These are phyloP conservation scores for Heteromeles arbutifolia DNA, from an alignment of 306 rosid genomes.

Conservation along the genomic window DNA sequence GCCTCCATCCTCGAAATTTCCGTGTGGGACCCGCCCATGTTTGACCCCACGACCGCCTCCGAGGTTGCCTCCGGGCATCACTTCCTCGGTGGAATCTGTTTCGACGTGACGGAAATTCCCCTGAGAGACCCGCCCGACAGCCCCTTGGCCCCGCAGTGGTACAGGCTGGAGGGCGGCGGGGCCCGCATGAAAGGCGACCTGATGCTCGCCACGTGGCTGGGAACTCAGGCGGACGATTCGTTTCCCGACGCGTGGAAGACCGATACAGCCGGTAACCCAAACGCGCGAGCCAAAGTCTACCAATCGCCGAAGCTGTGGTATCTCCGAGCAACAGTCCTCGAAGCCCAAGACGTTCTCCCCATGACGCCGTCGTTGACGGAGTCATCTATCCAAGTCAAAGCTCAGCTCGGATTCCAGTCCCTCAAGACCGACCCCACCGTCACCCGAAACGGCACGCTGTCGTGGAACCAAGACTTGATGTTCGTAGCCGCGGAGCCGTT, in stretches of 20 bases:
- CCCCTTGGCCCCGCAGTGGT: slow-evolving; percentile 90
- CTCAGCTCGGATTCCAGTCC: slow-evolving; percentile 62
- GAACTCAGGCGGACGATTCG: slow-evolving; percentile 87
- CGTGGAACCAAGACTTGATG: slow-evolving; percentile 73
- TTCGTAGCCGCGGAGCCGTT: slow-evolving; percentile 79
- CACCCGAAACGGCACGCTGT: slow-evolving; percentile 32
- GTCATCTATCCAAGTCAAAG: slow-evolving; percentile 42
- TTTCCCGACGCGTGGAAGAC: slow-evolving; percentile 78
- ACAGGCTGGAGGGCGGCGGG: slow-evolving; percentile 63
- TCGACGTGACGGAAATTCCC: slow-evolving; percentile 66
- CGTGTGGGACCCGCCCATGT: slow-evolving; percentile 39
- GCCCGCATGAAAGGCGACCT: slow-evolving; percentile 49
- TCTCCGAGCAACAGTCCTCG: slow-evolving; percentile 58
- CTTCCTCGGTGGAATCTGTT: slow-evolving; percentile 73
- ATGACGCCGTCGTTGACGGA: slow-evolving; percentile 29
- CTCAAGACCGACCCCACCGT: slow-evolving; percentile 31
- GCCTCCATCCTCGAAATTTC: slow-evolving; percentile 62
- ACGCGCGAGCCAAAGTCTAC: slow-evolving; percentile 56
- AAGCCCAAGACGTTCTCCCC: slow-evolving; percentile 62
- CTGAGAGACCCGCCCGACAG: slow-evolving; percentile 85
- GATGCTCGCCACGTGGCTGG: slow-evolving; percentile 92
- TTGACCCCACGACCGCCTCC: neutral
- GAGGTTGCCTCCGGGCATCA: slow-evolving; percentile 22
- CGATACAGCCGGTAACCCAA: slow-evolving; percentile 29
- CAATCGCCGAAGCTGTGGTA: slow-evolving; percentile 93